phyloP scores from a whole-genome alignment of 345 rosid species.

The Psidium guajava region DNA sequence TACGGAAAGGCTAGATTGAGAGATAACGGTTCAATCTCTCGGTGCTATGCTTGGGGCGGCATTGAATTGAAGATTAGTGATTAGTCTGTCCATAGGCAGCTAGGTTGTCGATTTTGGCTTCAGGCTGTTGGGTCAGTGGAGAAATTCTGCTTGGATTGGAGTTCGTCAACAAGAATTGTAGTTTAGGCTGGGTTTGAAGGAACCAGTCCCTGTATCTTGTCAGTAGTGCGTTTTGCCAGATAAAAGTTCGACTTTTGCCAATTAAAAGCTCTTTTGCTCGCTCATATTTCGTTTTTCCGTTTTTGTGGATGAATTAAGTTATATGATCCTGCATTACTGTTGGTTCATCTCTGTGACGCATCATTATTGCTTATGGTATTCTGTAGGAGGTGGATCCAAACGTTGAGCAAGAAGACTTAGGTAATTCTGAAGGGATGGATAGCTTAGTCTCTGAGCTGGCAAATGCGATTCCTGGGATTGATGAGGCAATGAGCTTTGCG shows the following conservation, averaged over 20 bases:
- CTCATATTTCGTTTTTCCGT: background rate
- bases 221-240: background rate
- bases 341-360: background rate
- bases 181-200: background rate
- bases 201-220: background rate
- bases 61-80: background rate
- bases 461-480: conserved; percentile 96
- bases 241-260: background rate
- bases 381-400: conserved; percentile 95
- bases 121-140: background rate
- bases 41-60: background rate
- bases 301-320: background rate
- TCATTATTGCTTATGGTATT: background rate
- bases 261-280: background rate
- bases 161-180: background rate
- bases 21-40: background rate
- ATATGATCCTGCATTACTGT: background rate
- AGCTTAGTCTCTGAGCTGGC: conserved; percentile 82
- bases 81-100: background rate
- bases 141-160: background rate
- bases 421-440: conserved; percentile 75
- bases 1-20: background rate
- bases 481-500: conserved; percentile 98
- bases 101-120: background rate
- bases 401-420: conserved; percentile 74